Base-by-base conservation (phyloP, 805 yeast genomes). In the Wickerhamomyces ciferrii region DNA sequence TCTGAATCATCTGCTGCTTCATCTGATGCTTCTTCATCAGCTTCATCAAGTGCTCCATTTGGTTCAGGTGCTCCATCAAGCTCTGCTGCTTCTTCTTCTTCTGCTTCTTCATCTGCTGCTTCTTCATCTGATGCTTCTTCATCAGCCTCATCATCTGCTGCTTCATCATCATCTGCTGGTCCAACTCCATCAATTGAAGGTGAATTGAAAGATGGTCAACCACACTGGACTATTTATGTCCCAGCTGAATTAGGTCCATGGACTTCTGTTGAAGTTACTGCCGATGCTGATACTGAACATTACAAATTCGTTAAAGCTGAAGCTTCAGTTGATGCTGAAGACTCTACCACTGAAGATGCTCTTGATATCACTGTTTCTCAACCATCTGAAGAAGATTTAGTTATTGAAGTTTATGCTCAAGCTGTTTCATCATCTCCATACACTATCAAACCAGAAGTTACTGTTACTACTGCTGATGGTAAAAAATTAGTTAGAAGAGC, bases 1-100 rank as follows among this genome's bases (percentile, higher is more conserved):
- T 50, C 61, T 46, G 42, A 58, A 34, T 43, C 53, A 24, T 57
- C 37, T 35, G 38, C 23, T 35, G 38, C 23, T 19, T 35, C 38
- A 35, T 17, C 23, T 18, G 17, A 7, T 19, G 23, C 38, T 35
- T 15, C 39, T 10, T 36, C 61, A n/a, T n/a, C n/a, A n/a, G n/a
- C n/a, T n/a, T n/a, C n/a, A n/a, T n/a, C n/a, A n/a, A n/a, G n/a
- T 23, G 44, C 66, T 31, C 3, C 36, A 4, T 18, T 6, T 32
- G 36, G 7, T 7, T 32, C 39, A 7, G 6, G 24, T 36, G 15
- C 24, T 18, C 24, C 6, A n/a, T 29, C 34, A 29, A 6, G 19
- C 5, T n/a, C 36, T 17, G 18, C 18, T 32, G 36, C 31, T 43
- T 15, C 40, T 5, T 38, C 39, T 36, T 19, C 40, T 18, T 25